Evolutionary conservation across 495 filamentous ascomycete species (phyloP), one percentile per base, ranked within the genome.

Genomic region (Neurospora sp.): DNA sequence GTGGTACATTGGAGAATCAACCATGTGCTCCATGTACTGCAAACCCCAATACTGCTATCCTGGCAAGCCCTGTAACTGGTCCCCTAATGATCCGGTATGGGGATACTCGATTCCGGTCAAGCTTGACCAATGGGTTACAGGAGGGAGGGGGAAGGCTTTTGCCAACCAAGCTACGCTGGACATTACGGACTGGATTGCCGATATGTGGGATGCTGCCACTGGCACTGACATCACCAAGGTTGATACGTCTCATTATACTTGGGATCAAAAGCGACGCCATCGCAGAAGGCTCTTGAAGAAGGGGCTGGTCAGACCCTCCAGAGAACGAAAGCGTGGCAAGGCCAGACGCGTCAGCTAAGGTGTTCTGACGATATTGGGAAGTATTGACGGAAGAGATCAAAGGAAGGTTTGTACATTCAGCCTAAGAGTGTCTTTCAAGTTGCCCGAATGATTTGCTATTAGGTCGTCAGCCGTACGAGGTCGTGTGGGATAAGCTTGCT

Each of bases 21-120:
- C 83, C 12, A 88, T 91, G 85, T 90, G 88, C 76, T 84, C 83
- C 59, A 77, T 82, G n/a, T 93, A 88, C 79, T 90, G 88, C 80
- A 88, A 89, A 70, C 86, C 89, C 0, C 81, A 44, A 72, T 87
- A 75, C 81, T 87, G 85, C 72, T 81, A 80, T 11, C 77, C 89
- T 0, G 78, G 76, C n/a, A 31, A 76, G 7, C 80, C 82, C 10
- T 85, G 82, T 71, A 73, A 80, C 44, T 88, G 86, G 86, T 83
- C 82, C 44, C 77, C 81, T 16, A 78, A 84, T 69, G 86, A 88
- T 74, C 87, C 87, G 9, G 82, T 81, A 66, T 88, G 87, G 76
- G 85, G 85, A 22, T 84, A 83, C 68, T 82, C 86, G n/a, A 83
- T 87, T 42, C 87, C 87, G 14, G 83, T 86, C 46, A 88, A 87